Base-by-base conservation (phyloP, 2,329 filamentous ascomycete genomes). In the Fusarium humuli region DNA sequence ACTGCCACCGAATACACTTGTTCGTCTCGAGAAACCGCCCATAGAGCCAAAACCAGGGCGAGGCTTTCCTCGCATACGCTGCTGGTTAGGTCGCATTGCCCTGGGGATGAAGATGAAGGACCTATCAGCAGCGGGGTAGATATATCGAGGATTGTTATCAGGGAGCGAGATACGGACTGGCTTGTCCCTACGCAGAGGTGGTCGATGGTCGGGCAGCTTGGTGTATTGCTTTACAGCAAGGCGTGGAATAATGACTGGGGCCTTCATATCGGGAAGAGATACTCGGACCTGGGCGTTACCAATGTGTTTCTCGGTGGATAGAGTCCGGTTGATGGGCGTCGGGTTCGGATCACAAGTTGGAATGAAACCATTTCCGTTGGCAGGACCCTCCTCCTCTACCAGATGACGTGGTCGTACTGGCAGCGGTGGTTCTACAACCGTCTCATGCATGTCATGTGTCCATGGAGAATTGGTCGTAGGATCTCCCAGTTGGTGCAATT, bases 91-190 rank as follows among this genome's bases (percentile, higher is more conserved):
- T 72, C 96, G 90, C 83, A 98, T 87, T 13, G 95, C 95, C 72
- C 96, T 88, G 14, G 96, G 96, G 65, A 99, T 99, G 81, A 99
- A 99, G 75, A 98, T 97, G 80, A 99, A 99, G 0, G 96, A 98
- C 70, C 96, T 87, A 75, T 98, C 94, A 48, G 88, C 86, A 4
- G 94, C 92, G 8, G 96, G 96, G 81, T 96, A 97, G 65, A 98
- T 94, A 80, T 98, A 98, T 68, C 92, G 90, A 37, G 94, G 92
- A 14, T 89, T 84, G 69, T 92, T 87, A 29, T 92, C 87, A 3
- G 96, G 95, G 44, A 99, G 85, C 11, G 94, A 98, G 72, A 99
- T 93, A 53, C 96, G 91, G 42, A 98, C 96, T 10, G 96, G 96
- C 79, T 98, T 99, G 83, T 99, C 96, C 74, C 96, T 91, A 68